Evolutionary conservation across 306 rosid genomes (phyloP), one percentile per base, ranked within the genome.

Genomic region (Inga oerstediana): DNA sequence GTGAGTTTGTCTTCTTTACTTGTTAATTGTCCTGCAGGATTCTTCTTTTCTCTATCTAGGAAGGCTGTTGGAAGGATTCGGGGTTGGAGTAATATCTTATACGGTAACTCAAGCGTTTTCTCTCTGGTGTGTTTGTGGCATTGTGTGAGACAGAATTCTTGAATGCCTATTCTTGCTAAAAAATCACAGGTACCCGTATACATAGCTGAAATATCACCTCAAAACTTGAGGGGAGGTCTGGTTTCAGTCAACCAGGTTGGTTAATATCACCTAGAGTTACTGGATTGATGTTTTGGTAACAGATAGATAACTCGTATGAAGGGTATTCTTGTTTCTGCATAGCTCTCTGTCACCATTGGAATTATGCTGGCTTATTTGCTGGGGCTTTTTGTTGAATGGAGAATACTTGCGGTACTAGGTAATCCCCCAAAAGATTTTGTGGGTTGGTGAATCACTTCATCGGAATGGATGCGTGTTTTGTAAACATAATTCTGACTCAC

Each of bases 41-140:
- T 32, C 89, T 81, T 94, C 99, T 82, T 96, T 96, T 88, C 97
- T 96, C 27, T 94, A 94, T 86, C 85, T 96, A 94, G 99, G 99
- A 87, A 91, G 99, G 84, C 85, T 96, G 90, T 86, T 96, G 93
- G 99, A 96, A 89, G 99, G 99, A 10, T 96, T 96, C 75, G 99
- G 99, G 2, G 97, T 96, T n/a, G 99, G 99, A 64, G 85, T 96
- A 65, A 94, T 96, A 85, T 96, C 99, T 39, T 94, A 96, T 78
- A 88, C 93, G 89, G 99, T 96, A 90, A 52, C 52, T 62, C 45
- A 65, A 78, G 49, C 66, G 22, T 68, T 44, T 39, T 52, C 80
- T 58, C 37, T 75, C 58, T 46, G 34, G 32, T 67, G 12, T 82
- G 67, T 69, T 65, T 71, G 17, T 82, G 73, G 75, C 70, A 76